Evolutionary conservation across 768 basidiomycete species (phyloP).

Genomic region (Lenzites betulinus): DNA sequence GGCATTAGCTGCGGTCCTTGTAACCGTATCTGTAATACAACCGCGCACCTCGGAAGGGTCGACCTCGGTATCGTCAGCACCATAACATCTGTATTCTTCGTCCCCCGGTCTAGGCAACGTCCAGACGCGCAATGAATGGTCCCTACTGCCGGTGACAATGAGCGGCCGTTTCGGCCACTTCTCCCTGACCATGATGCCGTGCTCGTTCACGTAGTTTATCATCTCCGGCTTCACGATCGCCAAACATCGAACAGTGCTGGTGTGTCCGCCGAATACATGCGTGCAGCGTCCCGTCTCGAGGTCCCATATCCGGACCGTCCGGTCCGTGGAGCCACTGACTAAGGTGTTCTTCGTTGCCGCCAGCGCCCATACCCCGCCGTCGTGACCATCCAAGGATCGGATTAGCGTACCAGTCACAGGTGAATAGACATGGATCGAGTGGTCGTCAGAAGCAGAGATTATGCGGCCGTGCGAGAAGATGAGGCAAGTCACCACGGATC

Average conservation of each 20-base stretch:
- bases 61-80: slow-evolving; percentile 59
- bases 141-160: slow-evolving; percentile 74
- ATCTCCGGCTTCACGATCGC: slow-evolving; percentile 94
- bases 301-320: slow-evolving; percentile 93
- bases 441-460: slow-evolving; percentile 96
- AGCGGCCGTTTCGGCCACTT: slow-evolving; percentile 72
- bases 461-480: slow-evolving; percentile 94
- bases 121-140: slow-evolving; percentile 69
- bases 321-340: slow-evolving; percentile 91
- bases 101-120: slow-evolving; percentile 67
- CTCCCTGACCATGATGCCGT: slow-evolving; percentile 63
- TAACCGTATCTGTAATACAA: neutral
- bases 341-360: slow-evolving; percentile 84
- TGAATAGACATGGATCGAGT: slow-evolving; percentile 93
- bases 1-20: neutral
- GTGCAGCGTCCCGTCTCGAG: slow-evolving; percentile 77
- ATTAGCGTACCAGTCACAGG: slow-evolving; percentile 79
- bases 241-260: slow-evolving; percentile 93
- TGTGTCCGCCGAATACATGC: slow-evolving; percentile 95
- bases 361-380: slow-evolving; percentile 97
- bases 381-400: slow-evolving; percentile 82
- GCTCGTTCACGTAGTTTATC: slow-evolving; percentile 71
- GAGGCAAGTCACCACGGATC: slow-evolving; percentile 92
- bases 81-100: slow-evolving; percentile 70
- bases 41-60: slow-evolving; percentile 52